Evolutionary conservation across 495 filamentous ascomycete genomes (phyloP), one percentile per base, ranked within the genome.

Genomic region (Xanthoparmelia taractica): DNA sequence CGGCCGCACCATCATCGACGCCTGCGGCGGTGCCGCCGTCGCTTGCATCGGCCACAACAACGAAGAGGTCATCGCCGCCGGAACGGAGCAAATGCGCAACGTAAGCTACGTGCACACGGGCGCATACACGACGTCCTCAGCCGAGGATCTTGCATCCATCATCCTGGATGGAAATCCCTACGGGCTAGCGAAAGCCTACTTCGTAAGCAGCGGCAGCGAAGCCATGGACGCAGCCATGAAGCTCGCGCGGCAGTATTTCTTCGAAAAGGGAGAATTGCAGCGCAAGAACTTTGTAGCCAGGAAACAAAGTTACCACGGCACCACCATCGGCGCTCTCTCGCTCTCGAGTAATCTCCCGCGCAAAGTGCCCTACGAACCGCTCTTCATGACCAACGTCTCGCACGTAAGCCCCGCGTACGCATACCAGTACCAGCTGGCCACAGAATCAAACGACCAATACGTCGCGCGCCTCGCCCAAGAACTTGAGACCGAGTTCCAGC

Each of bases 281-380:
- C 78, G 79, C 36, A 79, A 67, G 3, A 77, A 80, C n/a, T 87
- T 86, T 74, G 88, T 93, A 62, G 79, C 83, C 18, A 77, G 89
- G 15, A 76, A 79, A 55, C 81, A 85, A 27, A 87, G 85, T n/a
- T 93, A 90, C 67, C 89, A 93, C 64, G 89, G 89, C 8, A 86
- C 78, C 25, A 92, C 88, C 0, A 73, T 92, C 2, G 88, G 88
- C 0, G 79, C 85, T 0, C 72, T 93, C 20, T 77, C 80, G 1
- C 75, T 86, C 0, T 82, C 85, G 41, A 85, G 87, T 0, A 88
- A 91, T 71, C 71, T 79, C 25, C 76, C 76, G 17, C 80, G 89
- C 33, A 78, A 86, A 58, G 74, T 77, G n/a, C 80, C 83, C 34
- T 94, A 87, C 63, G 80, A 87, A 71, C 84, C 85, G 8, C 76